Conservation (phyloP, 2,329 filamentous ascomycete genomes). For the Phyllachora maydis region DNA sequence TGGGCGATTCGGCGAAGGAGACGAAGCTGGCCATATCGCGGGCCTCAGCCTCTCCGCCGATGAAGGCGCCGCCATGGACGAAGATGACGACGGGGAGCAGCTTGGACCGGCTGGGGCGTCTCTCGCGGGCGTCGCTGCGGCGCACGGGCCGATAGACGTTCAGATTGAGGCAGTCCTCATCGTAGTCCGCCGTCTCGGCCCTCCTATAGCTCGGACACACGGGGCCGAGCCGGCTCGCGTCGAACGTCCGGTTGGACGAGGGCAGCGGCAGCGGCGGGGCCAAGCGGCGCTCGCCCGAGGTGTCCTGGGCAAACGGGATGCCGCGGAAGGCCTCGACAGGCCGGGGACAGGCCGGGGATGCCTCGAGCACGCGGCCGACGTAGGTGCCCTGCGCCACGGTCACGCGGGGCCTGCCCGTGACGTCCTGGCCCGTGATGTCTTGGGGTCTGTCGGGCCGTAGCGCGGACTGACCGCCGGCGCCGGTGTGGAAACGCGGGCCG, state of each 20-base stretch:
- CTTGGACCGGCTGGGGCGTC: background rate
- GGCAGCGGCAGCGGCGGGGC: slow-evolving; percentile 15
- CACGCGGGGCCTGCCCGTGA: slow-evolving; percentile 8
- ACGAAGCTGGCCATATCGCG: slow-evolving; percentile 42
- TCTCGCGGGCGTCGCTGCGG: slow-evolving; percentile 8
- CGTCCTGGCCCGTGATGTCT: too few relatives aligned
- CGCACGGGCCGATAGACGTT: slow-evolving; percentile 24
- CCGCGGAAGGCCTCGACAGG: slow-evolving; percentile 25
- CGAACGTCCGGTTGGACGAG: slow-evolving; percentile 6
- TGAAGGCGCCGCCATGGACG: slow-evolving; percentile 42
- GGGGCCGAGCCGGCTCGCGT: slow-evolving; percentile 15
- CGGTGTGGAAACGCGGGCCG: too few relatives aligned
- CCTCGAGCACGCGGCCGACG: slow-evolving; percentile 1
- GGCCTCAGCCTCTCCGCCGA: slow-evolving; percentile 28
- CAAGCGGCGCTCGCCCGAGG: slow-evolving; percentile 21
- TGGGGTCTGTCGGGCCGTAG: too few relatives aligned
- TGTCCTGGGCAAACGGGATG: slow-evolving; percentile 24
- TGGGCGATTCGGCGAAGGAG: slow-evolving; percentile 25
- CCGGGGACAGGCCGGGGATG: slow-evolving; percentile 9
- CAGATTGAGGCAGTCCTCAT: slow-evolving; percentile 30
- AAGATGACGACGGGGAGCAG: slow-evolving; percentile 36
- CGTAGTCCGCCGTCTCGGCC: slow-evolving; percentile 6
- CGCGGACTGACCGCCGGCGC: too few relatives aligned
- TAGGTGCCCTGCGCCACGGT: slow-evolving; percentile 9
- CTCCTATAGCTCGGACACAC: slow-evolving; percentile 15